A percentile compares a stretch with the other conserved stretches of the same genome.
phyloP scores from a whole-genome alignment of 768 basidiomycete species.

The Gloeopeniophorella convolvens region DNA sequence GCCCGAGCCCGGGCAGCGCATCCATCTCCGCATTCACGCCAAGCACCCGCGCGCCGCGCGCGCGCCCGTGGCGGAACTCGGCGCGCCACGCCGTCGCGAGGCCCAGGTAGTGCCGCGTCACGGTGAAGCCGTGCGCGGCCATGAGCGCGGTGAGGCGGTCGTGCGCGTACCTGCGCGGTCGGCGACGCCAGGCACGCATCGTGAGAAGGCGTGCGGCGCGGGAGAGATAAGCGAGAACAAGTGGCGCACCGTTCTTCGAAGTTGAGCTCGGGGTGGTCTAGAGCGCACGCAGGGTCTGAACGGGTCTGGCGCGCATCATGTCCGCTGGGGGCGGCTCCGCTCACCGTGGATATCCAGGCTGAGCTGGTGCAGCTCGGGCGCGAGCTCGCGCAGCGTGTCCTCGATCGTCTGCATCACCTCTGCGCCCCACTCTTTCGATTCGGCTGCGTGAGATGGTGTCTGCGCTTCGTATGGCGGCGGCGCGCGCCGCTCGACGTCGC shows the following conservation, averaged over 20 bases:
- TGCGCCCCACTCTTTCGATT: constrained; percentile 16
- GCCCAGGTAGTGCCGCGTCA: constrained; percentile 63
- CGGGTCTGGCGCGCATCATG: background rate
- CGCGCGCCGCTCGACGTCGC: too few species aligned
- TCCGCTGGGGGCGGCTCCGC: constrained; percentile 18
- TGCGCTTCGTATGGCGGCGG: too few species aligned
- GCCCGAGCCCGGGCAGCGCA: constrained; percentile 47
- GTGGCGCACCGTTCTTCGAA: constrained; percentile 55
- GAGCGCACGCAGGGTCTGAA: background rate
- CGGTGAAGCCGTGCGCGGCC: constrained; percentile 58
- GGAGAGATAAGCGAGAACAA: constrained; percentile 12
- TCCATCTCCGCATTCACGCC: constrained; percentile 81
- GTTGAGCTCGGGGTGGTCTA: constrained; percentile 59
- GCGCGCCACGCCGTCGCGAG: constrained; percentile 76
- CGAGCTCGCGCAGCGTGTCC: constrained; percentile 43
- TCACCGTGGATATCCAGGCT: constrained; percentile 70
- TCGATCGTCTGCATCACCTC: constrained; percentile 52
- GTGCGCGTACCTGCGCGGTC: constrained; percentile 54
- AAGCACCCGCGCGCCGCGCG: constrained; percentile 52
- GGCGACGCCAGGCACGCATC: background rate
- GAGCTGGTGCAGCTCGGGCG: constrained; percentile 48
- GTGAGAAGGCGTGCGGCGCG: too few species aligned
- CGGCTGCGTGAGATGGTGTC: background rate
- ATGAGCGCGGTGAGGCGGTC: constrained; percentile 64
- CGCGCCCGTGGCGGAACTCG: too few species aligned